Percentiles rank a stretch among this genome's conserved stretches.
These are phyloP conservation scores for Cercophora sp. DNA, from an alignment of 495 filamentous ascomycete genomes.

Conservation along the genomic window DNA sequence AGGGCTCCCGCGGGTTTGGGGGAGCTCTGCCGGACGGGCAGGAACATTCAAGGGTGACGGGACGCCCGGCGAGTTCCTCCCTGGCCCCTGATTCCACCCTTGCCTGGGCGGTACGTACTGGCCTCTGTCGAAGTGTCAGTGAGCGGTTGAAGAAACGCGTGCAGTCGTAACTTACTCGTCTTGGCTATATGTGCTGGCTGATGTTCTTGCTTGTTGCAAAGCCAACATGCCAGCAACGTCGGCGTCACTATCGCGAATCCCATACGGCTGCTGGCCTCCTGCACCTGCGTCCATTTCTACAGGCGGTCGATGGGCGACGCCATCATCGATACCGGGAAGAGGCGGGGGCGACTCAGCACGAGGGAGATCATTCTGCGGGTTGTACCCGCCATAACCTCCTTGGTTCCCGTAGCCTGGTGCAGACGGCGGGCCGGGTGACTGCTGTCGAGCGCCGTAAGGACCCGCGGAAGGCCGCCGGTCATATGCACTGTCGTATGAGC, in stretches of 20 bases:
- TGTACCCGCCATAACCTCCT: slow-evolving; percentile 40
- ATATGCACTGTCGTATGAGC: slow-evolving; percentile 37
- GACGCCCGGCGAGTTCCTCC: slow-evolving; percentile 38
- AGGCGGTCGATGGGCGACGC: slow-evolving; percentile 59
- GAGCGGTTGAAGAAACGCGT: neutral
- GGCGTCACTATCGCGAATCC: slow-evolving; percentile 60
- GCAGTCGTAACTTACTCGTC: slow-evolving; percentile 59
- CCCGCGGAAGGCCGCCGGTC: slow-evolving; percentile 38
- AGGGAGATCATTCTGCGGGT: slow-evolving; percentile 38
- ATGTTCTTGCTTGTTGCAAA: slow-evolving; percentile 56
- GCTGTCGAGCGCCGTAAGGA: slow-evolving; percentile 30
- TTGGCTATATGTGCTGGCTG: slow-evolving; percentile 60
- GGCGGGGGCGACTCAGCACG: slow-evolving; percentile 63
- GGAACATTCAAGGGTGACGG: slow-evolving; percentile 35
- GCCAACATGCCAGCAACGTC: slow-evolving; percentile 67
- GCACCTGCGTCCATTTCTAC: slow-evolving; percentile 75
- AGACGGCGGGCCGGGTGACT: slow-evolving; percentile 32
- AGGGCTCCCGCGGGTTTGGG: slow-evolving; percentile 27
- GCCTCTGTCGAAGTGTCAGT: slow-evolving; percentile 26
- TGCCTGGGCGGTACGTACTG: slow-evolving; percentile 63
- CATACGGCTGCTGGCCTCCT: slow-evolving; percentile 43
- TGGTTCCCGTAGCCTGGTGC: slow-evolving; percentile 37
- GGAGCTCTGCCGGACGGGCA: slow-evolving; percentile 39
- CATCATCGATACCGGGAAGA: slow-evolving; percentile 50
- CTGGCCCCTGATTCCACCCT: slow-evolving; percentile 49